phyloP scores from a whole-genome alignment of 78 protist species.

The Pelomyxa schiedti region DNA sequence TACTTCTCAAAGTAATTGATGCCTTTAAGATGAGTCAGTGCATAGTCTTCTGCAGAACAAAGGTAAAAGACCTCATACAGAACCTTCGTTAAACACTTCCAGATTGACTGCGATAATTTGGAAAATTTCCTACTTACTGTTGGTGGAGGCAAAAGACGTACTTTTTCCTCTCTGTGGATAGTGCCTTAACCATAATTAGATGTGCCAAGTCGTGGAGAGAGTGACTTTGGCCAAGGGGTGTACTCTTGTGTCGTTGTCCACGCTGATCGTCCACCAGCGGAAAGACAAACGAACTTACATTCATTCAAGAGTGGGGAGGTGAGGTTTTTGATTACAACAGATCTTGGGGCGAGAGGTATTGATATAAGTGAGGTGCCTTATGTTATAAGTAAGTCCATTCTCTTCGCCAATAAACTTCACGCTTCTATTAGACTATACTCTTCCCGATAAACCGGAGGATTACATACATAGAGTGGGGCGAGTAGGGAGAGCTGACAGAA shows the following conservation, averaged over 20 bases:
- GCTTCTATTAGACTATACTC: constrained; percentile 29
- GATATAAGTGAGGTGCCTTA: constrained; percentile 57
- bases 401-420: not conserved
- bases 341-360: constrained; percentile 70
- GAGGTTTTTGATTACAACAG: constrained; percentile 67
- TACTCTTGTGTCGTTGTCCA: constrained; percentile 33
- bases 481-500: constrained; percentile 76
- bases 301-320: constrained; percentile 60
- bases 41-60: constrained; percentile 71
- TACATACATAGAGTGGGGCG: constrained; percentile 88
- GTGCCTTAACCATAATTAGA: no score
- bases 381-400: constrained; percentile 25
- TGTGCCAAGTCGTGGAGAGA: no score
- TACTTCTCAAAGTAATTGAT: constrained; percentile 26
- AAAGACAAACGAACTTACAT: constrained; percentile 38
- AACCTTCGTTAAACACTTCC: no score
- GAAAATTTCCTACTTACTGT: constrained; percentile 11
- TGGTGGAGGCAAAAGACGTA: constrained; percentile 28
- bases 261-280: not conserved
- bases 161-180: not conserved
- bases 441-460: constrained; percentile 70
- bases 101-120: constrained; percentile 66
- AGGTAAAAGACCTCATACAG: no score
- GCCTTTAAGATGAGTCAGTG: constrained; percentile 70
- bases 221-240: constrained; percentile 8